Evolutionary conservation across 106 monocot genomes (phyloP).

Genomic region (Allium fistulosum): DNA sequence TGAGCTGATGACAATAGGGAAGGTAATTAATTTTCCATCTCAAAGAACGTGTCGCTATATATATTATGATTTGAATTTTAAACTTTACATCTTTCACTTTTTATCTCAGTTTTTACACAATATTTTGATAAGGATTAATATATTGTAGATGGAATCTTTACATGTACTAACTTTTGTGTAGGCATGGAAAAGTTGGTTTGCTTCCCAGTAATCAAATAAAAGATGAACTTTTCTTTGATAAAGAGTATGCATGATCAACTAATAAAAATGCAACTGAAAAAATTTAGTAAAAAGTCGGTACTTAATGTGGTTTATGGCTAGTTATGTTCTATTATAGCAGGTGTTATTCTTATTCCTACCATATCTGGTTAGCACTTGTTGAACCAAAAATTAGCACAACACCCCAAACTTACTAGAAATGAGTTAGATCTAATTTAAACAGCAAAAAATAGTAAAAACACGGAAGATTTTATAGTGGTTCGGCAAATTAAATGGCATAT

Average conservation of each 20-base stretch:
- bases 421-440: too few species aligned
- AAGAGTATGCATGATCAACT: neutral
- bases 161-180: constrained; percentile 23
- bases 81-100: too few species aligned
- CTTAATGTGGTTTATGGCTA: constrained; percentile 16
- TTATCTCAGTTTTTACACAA: too few species aligned
- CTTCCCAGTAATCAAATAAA: constrained; percentile 3
- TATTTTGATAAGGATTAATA: too few species aligned
- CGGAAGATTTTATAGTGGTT: too few species aligned
- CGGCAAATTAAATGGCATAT: too few species aligned
- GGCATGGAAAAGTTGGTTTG: constrained; percentile 13
- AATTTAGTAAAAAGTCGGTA: neutral
- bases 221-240: constrained; percentile 7
- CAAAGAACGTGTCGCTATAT: too few species aligned
- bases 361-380: constrained; percentile 12
- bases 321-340: constrained; percentile 13
- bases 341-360: constrained; percentile 17
- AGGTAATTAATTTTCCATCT: constrained; percentile 9
- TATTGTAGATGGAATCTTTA: constrained; percentile 25
- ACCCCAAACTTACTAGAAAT: too few species aligned
- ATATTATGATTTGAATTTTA: too few species aligned
- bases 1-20: constrained; percentile 23
- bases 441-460: too few species aligned
- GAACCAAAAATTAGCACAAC: too few species aligned
- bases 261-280: constrained; percentile 2